Evolutionary conservation across 2,329 filamentous ascomycete genomes (phyloP), one percentile per base, ranked within the genome.

Genomic region (Acarospora socialis): DNA sequence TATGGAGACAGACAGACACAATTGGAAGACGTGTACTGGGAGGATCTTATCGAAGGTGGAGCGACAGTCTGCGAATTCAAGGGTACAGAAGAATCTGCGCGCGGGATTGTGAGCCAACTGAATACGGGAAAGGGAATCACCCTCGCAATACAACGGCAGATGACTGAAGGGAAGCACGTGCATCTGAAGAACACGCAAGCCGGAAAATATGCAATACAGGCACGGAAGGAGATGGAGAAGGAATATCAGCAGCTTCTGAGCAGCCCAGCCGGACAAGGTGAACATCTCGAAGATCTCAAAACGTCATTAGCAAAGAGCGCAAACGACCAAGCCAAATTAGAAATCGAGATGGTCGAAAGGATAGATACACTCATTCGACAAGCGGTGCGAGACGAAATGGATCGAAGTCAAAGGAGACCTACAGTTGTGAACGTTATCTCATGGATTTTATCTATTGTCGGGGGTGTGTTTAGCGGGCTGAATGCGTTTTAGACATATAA

Each of bases 141-240:
- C 4, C 32, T 37, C 9, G 27, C 34, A 15, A 23, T 38, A 16
- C 36, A 38, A 16, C 13, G 29, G 10, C 33, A 38, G 29, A 14
- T 38, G 13, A 33, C 36, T 10, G 28, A 38, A 20, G 28, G 36
- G 4, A 38, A 36, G 22, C 31, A 27, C 4, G 42, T 18, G 56
- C 36, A 26, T 62, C 54, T 21, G 52, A 45, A n/a, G 57, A 47
- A 49, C 52, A 62, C 45, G 54, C 61, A 38, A 2, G 61, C 59
- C 24, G 36, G 35, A 13, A 22, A 26, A 9, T 35, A 30, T n/a
- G 33, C 35, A 9, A 37, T 29, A 21, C 28, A 32, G n/a, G 34
- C 35, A 7, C 15, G 32, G 21, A 13, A 19, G 21, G 17, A 35
- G 3, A 9, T 20, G 28, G 28, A 32, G 14, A 29, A 32, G 1